These are phyloP conservation scores for Ustilago vetiveriae DNA, from an alignment of 1,284 basidiomycete species.

Conservation along the genomic window DNA sequence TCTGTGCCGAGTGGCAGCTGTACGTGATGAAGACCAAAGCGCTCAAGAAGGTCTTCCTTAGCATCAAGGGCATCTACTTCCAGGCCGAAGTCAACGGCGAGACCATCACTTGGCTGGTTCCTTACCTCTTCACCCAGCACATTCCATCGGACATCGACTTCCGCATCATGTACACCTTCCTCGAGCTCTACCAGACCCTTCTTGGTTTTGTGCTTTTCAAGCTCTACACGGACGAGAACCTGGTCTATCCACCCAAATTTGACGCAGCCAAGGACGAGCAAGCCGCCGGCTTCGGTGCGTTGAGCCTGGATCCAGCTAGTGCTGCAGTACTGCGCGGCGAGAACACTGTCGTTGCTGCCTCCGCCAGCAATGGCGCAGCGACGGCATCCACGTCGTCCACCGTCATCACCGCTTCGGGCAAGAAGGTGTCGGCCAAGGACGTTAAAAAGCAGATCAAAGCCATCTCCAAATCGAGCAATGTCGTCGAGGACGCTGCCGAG, in stretches of 20 bases:
- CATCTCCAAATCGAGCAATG: slow-evolving; percentile 61
- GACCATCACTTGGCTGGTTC: slow-evolving; percentile 93
- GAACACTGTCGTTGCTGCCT: slow-evolving; percentile 15
- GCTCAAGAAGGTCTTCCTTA: slow-evolving; percentile 91
- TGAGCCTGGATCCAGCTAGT: slow-evolving; percentile 76
- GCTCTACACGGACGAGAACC: slow-evolving; percentile 90
- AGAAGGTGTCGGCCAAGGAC: slow-evolving; percentile 70
- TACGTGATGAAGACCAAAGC: slow-evolving; percentile 90
- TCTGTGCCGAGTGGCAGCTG: slow-evolving; percentile 76
- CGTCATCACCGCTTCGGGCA: slow-evolving; percentile 54
- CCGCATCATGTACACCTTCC: slow-evolving; percentile 96
- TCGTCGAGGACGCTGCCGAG: slow-evolving; percentile 38
- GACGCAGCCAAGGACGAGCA: slow-evolving; percentile 85
- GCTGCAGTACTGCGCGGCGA: slow-evolving; percentile 58
- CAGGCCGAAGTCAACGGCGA: slow-evolving; percentile 95
- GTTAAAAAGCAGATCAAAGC: slow-evolving; percentile 71
- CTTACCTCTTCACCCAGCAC: slow-evolving; percentile 96
- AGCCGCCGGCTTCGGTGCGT: slow-evolving; percentile 85
- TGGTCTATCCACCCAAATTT: slow-evolving; percentile 93
- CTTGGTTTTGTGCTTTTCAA: slow-evolving; percentile 97
- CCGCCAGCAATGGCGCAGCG: slow-evolving; percentile 23
- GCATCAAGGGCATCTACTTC: slow-evolving; percentile 98
- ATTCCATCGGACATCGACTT: slow-evolving; percentile 95
- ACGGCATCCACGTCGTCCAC: slow-evolving; percentile 30
- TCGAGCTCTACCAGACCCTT: slow-evolving; percentile 97